These are phyloP conservation scores for Sugiyamaella japonica DNA, from an alignment of 1,139 yeast genomes.

Conservation along the genomic window DNA sequence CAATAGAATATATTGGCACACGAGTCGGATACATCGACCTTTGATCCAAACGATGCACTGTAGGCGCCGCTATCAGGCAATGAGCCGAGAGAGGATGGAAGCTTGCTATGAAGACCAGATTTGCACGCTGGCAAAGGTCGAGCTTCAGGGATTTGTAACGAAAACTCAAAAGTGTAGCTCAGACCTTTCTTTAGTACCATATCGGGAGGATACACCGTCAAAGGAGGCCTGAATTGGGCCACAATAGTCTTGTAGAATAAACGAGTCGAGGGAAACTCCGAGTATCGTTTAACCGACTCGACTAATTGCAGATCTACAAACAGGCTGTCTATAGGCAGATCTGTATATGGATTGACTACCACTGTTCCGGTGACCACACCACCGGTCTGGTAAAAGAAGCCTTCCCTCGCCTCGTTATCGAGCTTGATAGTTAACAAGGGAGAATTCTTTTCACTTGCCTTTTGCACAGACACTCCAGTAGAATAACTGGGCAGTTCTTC, in stretches of 20 bases:
- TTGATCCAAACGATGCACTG: slow-evolving; percentile 5
- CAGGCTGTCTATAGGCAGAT: slow-evolving; percentile 13
- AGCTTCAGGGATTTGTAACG: slow-evolving; percentile 20
- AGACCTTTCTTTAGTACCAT: slow-evolving; percentile 14
- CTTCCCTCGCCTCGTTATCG: slow-evolving; percentile 9
- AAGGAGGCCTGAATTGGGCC: slow-evolving; percentile 14
- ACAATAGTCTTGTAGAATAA: slow-evolving; percentile 6
- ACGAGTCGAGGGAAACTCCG: slow-evolving; percentile 21
- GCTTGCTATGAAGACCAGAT: slow-evolving; percentile 10
- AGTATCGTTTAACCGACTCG: slow-evolving; percentile 22
- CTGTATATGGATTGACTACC: slow-evolving; percentile 14
- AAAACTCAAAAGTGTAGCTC: slow-evolving; percentile 20
- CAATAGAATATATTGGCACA: slow-evolving; percentile 14
- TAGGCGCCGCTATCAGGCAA: slow-evolving; percentile 14
- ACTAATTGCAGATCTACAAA: slow-evolving; percentile 17
- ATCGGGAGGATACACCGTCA: slow-evolving; percentile 17
- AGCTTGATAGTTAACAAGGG: slow-evolving; percentile 13
- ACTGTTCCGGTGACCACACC: slow-evolving; percentile 20
- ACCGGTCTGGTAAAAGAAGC: slow-evolving; percentile 18
- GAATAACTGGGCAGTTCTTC: slow-evolving; percentile 15
- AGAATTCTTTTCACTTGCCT: neutral
- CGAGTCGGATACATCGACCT: slow-evolving; percentile 16
- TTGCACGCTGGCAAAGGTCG: slow-evolving; percentile 17
- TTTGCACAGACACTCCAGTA: slow-evolving; percentile 15
- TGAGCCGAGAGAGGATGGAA: slow-evolving; percentile 18